phyloP scores from a whole-genome alignment of 257 asterid genomes.

The Anisodus tanguticus region DNA sequence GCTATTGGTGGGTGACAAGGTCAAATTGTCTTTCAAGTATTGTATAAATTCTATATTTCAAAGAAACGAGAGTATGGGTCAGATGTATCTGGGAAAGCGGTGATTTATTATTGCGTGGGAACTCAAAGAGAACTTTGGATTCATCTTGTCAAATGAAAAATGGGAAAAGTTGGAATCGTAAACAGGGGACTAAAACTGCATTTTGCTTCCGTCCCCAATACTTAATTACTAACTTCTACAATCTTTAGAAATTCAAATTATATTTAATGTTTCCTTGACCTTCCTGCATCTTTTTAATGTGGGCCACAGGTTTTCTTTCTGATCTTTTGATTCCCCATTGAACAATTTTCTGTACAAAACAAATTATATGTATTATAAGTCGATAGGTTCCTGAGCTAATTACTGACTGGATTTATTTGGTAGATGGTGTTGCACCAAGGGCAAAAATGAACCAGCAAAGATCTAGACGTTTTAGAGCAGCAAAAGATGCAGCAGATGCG shows the following conservation, averaged over 20 bases:
- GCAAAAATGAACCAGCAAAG: constrained; percentile 75
- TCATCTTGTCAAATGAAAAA: constrained; percentile 1
- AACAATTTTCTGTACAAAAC: neutral
- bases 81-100: constrained; percentile 23
- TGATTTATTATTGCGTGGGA: neutral
- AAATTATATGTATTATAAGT: neutral
- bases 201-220: constrained; percentile 7
- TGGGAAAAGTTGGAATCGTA: neutral
- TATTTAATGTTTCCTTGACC: neutral
- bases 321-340: neutral
- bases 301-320: neutral
- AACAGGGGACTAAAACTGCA: neutral
- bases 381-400: neutral
- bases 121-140: neutral
- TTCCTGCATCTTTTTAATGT: neutral
- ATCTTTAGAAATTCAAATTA: constrained; percentile 11
- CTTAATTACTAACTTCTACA: neutral
- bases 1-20: constrained; percentile 57
- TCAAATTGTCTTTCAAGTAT: constrained; percentile 9
- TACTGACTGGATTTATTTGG: neutral
- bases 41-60: neutral
- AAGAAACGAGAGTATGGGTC: neutral
- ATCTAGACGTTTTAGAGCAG: constrained; percentile 54
- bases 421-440: constrained; percentile 80
- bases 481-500: constrained; percentile 46